These are phyloP conservation scores for Jacaranda mimosifolia DNA, from an alignment of 257 asterid genomes.

Conservation along the genomic window DNA sequence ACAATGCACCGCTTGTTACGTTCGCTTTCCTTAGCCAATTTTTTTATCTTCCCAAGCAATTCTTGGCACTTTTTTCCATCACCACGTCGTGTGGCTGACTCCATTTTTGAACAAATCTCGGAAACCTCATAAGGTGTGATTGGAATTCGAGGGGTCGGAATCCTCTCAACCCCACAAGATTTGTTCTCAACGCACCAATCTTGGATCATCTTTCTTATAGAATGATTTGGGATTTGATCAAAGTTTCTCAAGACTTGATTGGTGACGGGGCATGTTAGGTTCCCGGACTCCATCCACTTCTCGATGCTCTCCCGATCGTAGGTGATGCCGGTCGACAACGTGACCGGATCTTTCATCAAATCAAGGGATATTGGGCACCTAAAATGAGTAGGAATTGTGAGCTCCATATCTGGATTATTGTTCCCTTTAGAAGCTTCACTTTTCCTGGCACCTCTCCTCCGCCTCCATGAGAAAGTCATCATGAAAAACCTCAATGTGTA, in stretches of 20 bases:
- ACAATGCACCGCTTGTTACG: slow-evolving; percentile 65
- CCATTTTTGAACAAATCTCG: slow-evolving; percentile 48
- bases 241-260: slow-evolving; percentile 52
- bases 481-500: background rate
- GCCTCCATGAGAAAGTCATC: slow-evolving; percentile 59
- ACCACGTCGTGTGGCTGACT: slow-evolving; percentile 35
- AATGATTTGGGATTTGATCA: slow-evolving; percentile 74
- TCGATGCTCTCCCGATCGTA: slow-evolving; percentile 76
- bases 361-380: slow-evolving; percentile 72
- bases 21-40: slow-evolving; percentile 70
- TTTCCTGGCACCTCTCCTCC: slow-evolving; percentile 44
- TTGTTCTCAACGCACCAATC: slow-evolving; percentile 87
- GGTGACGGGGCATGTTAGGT: slow-evolving; percentile 65
- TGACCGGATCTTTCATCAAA: slow-evolving; percentile 75
- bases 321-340: slow-evolving; percentile 69
- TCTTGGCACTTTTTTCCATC: slow-evolving; percentile 54
- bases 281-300: slow-evolving; percentile 62
- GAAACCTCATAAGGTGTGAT: slow-evolving; percentile 51
- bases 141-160: slow-evolving; percentile 88
- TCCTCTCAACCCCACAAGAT: slow-evolving; percentile 76
- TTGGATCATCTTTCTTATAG: slow-evolving; percentile 81
- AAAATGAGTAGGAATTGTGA: slow-evolving; percentile 57
- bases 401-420: slow-evolving; percentile 41
- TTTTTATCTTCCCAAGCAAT: slow-evolving; percentile 53
- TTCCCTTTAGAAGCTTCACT: background rate